Evolutionary conservation across 768 basidiomycete species (phyloP).

Genomic region (Xerocomellus amylosporus): DNA sequence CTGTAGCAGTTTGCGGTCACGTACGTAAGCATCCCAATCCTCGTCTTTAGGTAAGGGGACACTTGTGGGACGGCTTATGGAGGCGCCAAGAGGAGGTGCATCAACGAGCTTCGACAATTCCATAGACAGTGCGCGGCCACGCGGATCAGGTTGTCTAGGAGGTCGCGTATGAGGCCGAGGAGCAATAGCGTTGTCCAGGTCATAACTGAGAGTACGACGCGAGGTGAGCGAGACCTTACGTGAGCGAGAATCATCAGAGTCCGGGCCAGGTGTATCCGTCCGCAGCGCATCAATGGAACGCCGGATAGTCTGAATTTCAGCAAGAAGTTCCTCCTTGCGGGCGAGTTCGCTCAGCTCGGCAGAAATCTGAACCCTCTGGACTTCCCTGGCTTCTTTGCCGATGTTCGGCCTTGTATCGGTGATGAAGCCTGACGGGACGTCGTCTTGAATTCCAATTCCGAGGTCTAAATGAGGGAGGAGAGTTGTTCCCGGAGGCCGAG

Average conservation of each 20-base stretch:
- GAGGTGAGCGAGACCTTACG: constrained; percentile 65
- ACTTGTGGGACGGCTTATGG: constrained; percentile 68
- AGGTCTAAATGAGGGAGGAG: constrained; percentile 72
- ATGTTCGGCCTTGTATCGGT: constrained; percentile 38
- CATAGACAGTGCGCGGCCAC: constrained; percentile 69
- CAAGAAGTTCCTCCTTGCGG: constrained; percentile 67
- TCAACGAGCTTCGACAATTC: constrained; percentile 53
- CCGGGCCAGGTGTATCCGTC: constrained; percentile 56
- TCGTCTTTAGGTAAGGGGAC: constrained; percentile 60
- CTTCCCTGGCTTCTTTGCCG: constrained; percentile 31
- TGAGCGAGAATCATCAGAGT: constrained; percentile 55
- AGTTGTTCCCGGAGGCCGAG: constrained; percentile 51
- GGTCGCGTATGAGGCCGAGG: constrained; percentile 63
- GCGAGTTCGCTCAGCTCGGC: constrained; percentile 52
- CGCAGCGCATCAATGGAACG: constrained; percentile 75
- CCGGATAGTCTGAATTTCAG: constrained; percentile 77
- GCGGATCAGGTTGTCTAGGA: constrained; percentile 66
- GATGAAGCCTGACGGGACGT: constrained; percentile 73
- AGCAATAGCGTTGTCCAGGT: constrained; percentile 52
- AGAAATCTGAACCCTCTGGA: constrained; percentile 36
- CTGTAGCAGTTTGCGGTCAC: constrained; percentile 79
- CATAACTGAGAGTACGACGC: constrained; percentile 65
- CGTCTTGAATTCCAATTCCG: constrained; percentile 68
- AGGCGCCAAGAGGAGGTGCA: constrained; percentile 44
- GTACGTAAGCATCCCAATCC: constrained; percentile 88